phyloP scores from a whole-genome alignment of 306 rosid species.

The Rubus idaeus region DNA sequence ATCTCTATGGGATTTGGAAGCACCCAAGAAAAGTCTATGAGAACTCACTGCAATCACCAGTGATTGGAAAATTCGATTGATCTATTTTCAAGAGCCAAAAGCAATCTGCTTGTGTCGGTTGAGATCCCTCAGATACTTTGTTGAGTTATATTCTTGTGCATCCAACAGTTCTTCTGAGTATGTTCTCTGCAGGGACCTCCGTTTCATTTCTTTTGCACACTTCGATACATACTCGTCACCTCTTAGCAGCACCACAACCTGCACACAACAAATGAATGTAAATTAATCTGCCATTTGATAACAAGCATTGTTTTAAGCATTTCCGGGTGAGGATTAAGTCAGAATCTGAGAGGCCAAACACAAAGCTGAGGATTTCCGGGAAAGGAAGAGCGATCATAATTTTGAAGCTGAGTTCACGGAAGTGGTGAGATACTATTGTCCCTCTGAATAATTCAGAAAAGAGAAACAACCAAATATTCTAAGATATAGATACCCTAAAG shows the following conservation, averaged over 20 bases:
- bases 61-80: not conserved
- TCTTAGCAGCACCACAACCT: slow-evolving; percentile 60
- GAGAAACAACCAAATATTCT: not conserved
- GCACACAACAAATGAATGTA: slow-evolving; percentile 23
- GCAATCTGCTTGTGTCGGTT: slow-evolving; percentile 53
- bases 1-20: slow-evolving; percentile 22
- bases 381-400: too few relatives aligned
- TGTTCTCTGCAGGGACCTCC: slow-evolving; percentile 48
- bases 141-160: slow-evolving; percentile 78
- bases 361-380: too few relatives aligned
- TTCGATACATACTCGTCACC: slow-evolving; percentile 43
- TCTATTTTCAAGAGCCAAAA: slow-evolving; percentile 31
- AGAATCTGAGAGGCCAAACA: not conserved
- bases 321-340: not conserved
- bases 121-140: slow-evolving; percentile 63
- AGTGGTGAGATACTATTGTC: not conserved
- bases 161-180: slow-evolving; percentile 81
- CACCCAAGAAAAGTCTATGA: not conserved
- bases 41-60: not conserved
- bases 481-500: not conserved
- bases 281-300: slow-evolving; percentile 1
- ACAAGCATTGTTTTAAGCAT: slow-evolving; percentile 8
- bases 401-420: not conserved
- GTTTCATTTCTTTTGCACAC: slow-evolving; percentile 23
- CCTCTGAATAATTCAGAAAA: not conserved